Conservation (phyloP, 2,329 filamentous ascomycete genomes). For the Trichoderma sp. region DNA sequence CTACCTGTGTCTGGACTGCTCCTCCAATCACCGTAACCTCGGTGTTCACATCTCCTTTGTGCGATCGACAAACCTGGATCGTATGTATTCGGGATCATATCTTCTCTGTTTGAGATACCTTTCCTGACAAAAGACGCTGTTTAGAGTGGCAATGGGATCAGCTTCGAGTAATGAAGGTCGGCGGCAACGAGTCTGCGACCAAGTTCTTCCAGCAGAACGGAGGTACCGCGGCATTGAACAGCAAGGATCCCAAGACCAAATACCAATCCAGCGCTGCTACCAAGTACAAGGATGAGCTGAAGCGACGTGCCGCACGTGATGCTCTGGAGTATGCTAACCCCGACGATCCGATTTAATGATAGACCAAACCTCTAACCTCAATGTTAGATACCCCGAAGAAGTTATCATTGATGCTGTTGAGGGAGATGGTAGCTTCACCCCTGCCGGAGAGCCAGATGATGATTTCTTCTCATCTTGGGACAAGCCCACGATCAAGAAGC, state of each 20-base stretch:
- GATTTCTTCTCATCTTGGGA: slow-evolving; percentile 99
- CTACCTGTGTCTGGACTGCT: slow-evolving; percentile 97
- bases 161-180: slow-evolving; percentile 94
- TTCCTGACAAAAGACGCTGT: slow-evolving; percentile 24
- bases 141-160: slow-evolving; percentile 99
- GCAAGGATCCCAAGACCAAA: slow-evolving; percentile 96
- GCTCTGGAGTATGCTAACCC: slow-evolving; percentile 69
- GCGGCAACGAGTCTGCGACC: slow-evolving; percentile 95
- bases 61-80: slow-evolving; percentile 95
- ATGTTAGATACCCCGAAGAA: slow-evolving; percentile 71
- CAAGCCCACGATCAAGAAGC: slow-evolving; percentile 94
- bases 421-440: slow-evolving; percentile 67
- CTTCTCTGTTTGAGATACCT: background rate
- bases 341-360: background rate
- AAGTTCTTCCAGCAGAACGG: slow-evolving; percentile 98
- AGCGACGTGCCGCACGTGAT: slow-evolving; percentile 78
- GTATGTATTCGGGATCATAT: slow-evolving; percentile 54
- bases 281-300: slow-evolving; percentile 98
- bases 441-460: slow-evolving; percentile 81
- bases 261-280: slow-evolving; percentile 90
- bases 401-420: slow-evolving; percentile 77
- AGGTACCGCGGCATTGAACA: slow-evolving; percentile 87
- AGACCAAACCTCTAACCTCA: slow-evolving; percentile 26
- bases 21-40: slow-evolving; percentile 92
- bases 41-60: slow-evolving; percentile 99